These are phyloP conservation scores for Mariannaea sp. DNA, from an alignment of 2,329 filamentous ascomycete genomes.

Conservation along the genomic window DNA sequence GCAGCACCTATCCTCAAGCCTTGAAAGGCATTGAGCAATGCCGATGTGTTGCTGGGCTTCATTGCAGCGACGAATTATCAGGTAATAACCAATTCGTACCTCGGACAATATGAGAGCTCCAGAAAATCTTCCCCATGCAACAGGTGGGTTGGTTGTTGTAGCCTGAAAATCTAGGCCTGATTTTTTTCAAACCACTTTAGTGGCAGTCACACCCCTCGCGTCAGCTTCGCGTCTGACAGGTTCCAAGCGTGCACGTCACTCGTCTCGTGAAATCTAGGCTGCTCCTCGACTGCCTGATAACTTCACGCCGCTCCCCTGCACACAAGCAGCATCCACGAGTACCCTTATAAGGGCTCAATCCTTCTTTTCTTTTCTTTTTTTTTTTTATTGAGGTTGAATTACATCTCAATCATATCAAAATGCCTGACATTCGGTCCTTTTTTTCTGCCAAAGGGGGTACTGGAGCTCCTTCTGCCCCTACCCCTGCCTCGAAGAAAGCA, in stretches of 20 bases:
- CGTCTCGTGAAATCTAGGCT: constrained; percentile 37
- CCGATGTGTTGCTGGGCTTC: constrained; percentile 51
- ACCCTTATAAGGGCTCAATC: constrained; percentile 29
- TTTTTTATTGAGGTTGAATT: constrained; percentile 9
- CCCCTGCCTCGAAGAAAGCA: constrained; percentile 51
- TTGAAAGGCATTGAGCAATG: constrained; percentile 57
- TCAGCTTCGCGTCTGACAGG: constrained; percentile 49
- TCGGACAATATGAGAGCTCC: constrained; percentile 33
- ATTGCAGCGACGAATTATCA: constrained; percentile 45
- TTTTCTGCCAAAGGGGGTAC: constrained; percentile 77
- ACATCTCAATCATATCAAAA: constrained; percentile 43
- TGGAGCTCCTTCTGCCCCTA: no score
- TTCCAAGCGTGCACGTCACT: constrained; percentile 43
- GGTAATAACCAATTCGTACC: constrained; percentile 31
- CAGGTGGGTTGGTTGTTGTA: constrained; percentile 17
- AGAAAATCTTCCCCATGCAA: constrained; percentile 42
- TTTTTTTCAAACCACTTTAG: constrained; percentile 37
- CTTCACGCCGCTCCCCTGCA: constrained; percentile 23
- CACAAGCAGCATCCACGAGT: constrained; percentile 32
- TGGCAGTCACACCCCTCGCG: constrained; percentile 49
- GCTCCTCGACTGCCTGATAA: constrained; percentile 31
- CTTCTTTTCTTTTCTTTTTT: constrained; percentile 3
- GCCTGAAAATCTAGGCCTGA: constrained; percentile 33
- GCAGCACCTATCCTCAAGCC: constrained; percentile 52
- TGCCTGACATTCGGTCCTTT: constrained; percentile 93